These are phyloP conservation scores for Linnemannia schmuckeri DNA, from an alignment of 192 early-diverging fungal species.

Conservation along the genomic window DNA sequence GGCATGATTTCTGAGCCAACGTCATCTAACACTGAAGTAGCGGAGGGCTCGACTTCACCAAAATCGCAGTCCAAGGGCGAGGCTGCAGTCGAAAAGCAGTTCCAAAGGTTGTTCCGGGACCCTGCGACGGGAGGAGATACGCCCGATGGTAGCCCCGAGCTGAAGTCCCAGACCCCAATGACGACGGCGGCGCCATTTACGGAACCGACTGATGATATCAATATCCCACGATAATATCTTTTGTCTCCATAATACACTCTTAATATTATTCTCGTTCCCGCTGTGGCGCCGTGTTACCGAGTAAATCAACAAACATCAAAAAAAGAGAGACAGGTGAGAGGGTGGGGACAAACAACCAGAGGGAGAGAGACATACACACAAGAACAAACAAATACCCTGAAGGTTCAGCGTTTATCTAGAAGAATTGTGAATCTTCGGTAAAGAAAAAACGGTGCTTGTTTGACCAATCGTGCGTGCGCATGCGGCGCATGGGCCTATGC, in stretches of 20 bases:
- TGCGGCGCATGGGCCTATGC: not conserved
- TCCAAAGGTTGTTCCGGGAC: slow-evolving; percentile 21
- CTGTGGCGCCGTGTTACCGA: not conserved
- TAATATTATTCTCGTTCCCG: not conserved
- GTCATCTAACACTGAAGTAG: not conserved
- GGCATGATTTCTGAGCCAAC: not conserved
- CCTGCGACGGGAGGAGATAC: not conserved
- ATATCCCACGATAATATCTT: not conserved
- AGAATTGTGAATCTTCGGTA: not conserved
- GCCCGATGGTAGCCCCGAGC: slow-evolving; percentile 13
- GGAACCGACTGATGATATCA: not conserved
- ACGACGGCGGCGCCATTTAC: not conserved
- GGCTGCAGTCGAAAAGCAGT: slow-evolving; percentile 17
- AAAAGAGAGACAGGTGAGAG: no score
- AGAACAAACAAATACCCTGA: not conserved
- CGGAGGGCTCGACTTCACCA: not conserved
- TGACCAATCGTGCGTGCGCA: not conserved
- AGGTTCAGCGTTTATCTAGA: not conserved
- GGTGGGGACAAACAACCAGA: not conserved
- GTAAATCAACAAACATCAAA: not conserved
- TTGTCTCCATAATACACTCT: not conserved
- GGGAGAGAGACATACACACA: not conserved
- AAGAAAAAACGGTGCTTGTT: not conserved
- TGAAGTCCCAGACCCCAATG: not conserved
- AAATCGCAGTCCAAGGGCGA: not conserved